Conservation (phyloP, 495 filamentous ascomycete genomes). For the Podospora comata region DNA sequence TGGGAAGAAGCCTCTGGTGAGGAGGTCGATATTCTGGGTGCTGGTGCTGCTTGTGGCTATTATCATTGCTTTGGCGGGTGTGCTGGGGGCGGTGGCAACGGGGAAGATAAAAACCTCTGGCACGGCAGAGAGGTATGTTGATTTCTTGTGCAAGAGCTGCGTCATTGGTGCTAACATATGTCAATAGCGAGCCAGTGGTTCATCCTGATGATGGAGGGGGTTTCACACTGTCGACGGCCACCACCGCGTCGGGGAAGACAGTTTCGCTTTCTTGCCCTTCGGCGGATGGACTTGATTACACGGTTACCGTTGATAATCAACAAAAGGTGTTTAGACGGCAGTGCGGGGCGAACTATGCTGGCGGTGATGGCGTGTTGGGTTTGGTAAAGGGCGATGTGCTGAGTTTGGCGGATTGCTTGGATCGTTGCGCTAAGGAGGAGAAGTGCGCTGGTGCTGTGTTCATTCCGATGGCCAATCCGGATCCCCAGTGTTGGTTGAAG, state of each 20-base stretch:
- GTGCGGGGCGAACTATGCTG: slow-evolving; percentile 19
- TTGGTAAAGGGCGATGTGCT: not conserved
- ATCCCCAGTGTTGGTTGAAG: slow-evolving; percentile 27
- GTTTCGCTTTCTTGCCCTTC: slow-evolving; percentile 17
- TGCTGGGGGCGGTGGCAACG: slow-evolving; percentile 22
- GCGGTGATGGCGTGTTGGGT: slow-evolving; percentile 21
- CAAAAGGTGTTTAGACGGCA: slow-evolving; percentile 16
- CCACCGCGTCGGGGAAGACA: not conserved
- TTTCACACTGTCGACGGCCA: not conserved
- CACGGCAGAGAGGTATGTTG: slow-evolving; percentile 2
- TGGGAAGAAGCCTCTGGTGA: slow-evolving; percentile 9
- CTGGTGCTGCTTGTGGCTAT: slow-evolving; percentile 16
- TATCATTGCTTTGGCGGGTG: slow-evolving; percentile 20
- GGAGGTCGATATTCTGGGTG: slow-evolving; percentile 18
- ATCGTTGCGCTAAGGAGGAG: slow-evolving; percentile 17
- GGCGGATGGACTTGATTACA: slow-evolving; percentile 21
- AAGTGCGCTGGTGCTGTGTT: slow-evolving; percentile 24
- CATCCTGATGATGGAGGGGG: slow-evolving; percentile 1
- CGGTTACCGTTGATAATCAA: not conserved
- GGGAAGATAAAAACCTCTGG: slow-evolving; percentile 22
- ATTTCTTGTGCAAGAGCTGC: not conserved
- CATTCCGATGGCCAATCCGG: not conserved
- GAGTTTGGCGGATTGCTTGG: slow-evolving; percentile 20
- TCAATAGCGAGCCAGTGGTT: not conserved
- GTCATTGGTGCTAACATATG: not conserved